phyloP scores from a whole-genome alignment of 768 basidiomycete species.

The Termitomyces titanicus region DNA sequence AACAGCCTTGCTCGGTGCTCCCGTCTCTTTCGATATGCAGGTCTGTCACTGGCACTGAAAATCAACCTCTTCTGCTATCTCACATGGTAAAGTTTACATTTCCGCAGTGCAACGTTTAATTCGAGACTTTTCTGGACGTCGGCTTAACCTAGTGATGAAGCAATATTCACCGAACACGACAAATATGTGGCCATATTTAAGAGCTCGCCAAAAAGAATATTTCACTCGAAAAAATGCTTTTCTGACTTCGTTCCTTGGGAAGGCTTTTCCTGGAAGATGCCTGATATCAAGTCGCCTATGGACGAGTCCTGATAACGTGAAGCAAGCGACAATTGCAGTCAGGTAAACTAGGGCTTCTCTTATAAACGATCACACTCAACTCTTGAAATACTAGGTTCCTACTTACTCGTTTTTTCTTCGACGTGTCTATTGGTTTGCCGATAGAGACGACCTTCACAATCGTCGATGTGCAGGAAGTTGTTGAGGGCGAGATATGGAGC shows the following conservation, averaged over 20 bases:
- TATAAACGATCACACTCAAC: neutral
- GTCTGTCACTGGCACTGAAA: constrained; percentile 29
- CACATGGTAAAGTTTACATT: constrained; percentile 49
- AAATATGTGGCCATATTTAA: constrained; percentile 74
- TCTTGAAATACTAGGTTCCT: constrained; percentile 45
- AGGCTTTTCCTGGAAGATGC: constrained; percentile 26
- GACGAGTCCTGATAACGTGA: constrained; percentile 55
- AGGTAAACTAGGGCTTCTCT: constrained; percentile 34
- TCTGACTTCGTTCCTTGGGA: constrained; percentile 47
- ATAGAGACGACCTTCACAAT: constrained; percentile 30
- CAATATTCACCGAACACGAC: constrained; percentile 42
- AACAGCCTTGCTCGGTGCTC: constrained; percentile 49
- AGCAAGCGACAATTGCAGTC: constrained; percentile 52
- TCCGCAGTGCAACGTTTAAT: constrained; percentile 51
- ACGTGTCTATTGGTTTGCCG: constrained; percentile 46
- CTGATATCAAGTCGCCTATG: constrained; percentile 47
- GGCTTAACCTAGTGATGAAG: constrained; percentile 37
- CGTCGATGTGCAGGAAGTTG: constrained; percentile 47
- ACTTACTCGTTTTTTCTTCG: constrained; percentile 60
- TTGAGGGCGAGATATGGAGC: constrained; percentile 58
- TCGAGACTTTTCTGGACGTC: constrained; percentile 44
- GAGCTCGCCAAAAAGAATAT: constrained; percentile 43
- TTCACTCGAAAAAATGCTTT: constrained; percentile 34
- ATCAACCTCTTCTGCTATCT: neutral
- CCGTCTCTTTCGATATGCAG: constrained; percentile 60